Evolutionary conservation across 805 yeast species (phyloP).

Genomic region (Schizosaccharomyces japonicus): DNA sequence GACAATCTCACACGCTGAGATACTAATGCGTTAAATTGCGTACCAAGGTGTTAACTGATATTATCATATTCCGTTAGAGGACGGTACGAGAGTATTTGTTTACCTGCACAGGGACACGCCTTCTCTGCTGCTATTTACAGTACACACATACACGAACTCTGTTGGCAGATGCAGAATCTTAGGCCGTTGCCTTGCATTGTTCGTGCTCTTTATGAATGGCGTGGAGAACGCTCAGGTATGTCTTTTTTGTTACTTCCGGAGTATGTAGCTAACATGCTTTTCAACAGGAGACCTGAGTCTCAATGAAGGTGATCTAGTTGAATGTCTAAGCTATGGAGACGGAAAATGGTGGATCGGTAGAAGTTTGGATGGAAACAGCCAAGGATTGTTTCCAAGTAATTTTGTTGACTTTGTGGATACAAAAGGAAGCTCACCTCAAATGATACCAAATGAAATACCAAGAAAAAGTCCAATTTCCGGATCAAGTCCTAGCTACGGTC

Average conservation of each 20-base stretch:
- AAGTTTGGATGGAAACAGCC: slow-evolving; percentile 51
- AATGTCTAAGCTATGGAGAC: slow-evolving; percentile 55
- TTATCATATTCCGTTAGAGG: too few species aligned
- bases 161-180: slow-evolving; percentile 7
- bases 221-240: slow-evolving; percentile 58
- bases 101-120: too few species aligned
- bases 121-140: too few species aligned
- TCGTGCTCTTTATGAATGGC: slow-evolving; percentile 73
- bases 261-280: not conserved
- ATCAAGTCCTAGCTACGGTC: not conserved
- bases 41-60: too few species aligned
- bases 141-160: too few species aligned
- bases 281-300: slow-evolving; percentile 59
- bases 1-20: too few species aligned
- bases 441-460: slow-evolving; percentile 11
- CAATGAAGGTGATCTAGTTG: slow-evolving; percentile 77
- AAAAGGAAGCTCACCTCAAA: slow-evolving; percentile 19
- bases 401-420: slow-evolving; percentile 36
- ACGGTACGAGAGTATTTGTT: too few species aligned
- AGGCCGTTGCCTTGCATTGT: slow-evolving; percentile 38
- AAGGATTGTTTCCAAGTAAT: slow-evolving; percentile 72
- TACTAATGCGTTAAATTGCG: too few species aligned
- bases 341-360: slow-evolving; percentile 86
- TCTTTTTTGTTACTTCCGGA: not conserved
- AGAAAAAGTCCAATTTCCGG: not conserved